phyloP scores from a whole-genome alignment of 2,329 filamentous ascomycete genomes.

The Aspergillus flavus region DNA sequence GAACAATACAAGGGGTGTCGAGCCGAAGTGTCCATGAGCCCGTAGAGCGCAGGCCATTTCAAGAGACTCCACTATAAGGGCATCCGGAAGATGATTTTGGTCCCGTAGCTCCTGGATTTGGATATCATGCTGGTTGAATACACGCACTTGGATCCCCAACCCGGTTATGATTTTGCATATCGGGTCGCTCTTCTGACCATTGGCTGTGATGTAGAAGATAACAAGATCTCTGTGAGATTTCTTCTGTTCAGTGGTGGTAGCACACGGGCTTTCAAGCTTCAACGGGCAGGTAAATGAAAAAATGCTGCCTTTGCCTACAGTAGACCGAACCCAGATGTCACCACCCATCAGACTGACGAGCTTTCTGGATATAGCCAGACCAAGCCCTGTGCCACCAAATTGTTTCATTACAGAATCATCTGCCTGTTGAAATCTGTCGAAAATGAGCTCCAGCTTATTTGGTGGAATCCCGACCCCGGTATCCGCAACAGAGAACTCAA shows the following conservation, averaged over 20 bases:
- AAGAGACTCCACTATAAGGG: neutral
- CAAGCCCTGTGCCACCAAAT: conserved; percentile 89
- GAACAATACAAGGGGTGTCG: neutral
- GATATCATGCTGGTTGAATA: neutral
- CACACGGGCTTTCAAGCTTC: conserved; percentile 43
- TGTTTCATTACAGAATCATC: conserved; percentile 93
- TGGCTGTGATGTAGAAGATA: neutral
- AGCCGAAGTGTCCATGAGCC: neutral
- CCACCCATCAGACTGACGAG: conserved; percentile 93
- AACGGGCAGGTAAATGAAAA: conserved; percentile 94
- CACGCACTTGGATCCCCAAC: neutral
- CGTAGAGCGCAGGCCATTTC: neutral
- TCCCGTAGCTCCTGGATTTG: neutral
- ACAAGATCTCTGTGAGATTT: neutral
- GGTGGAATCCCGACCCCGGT: conserved; percentile 92
- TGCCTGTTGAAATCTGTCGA: conserved; percentile 96
- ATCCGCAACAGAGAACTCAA: conserved; percentile 53
- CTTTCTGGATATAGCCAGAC: conserved; percentile 91
- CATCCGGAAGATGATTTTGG: neutral
- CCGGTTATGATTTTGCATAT: neutral
- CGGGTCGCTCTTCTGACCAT: neutral
- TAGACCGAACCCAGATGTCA: conserved; percentile 89
- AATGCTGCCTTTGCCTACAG: conserved; percentile 81
- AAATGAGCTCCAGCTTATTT: conserved; percentile 92
- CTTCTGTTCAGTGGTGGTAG: neutral